Evolutionary conservation across 768 basidiomycete species (phyloP).

Genomic region (Pholiota conissans): DNA sequence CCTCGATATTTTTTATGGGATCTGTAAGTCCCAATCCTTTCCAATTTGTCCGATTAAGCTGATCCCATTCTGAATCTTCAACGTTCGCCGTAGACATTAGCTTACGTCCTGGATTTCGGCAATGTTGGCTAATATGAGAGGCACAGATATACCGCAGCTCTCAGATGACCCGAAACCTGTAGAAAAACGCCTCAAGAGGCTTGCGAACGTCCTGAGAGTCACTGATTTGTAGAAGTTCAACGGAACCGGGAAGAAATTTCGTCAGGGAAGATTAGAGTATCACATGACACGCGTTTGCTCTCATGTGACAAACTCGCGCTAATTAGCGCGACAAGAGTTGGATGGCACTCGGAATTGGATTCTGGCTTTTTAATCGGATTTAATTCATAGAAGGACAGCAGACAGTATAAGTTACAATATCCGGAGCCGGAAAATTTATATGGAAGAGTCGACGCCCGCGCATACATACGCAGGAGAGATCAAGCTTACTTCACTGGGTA

Average conservation of each 20-base stretch:
- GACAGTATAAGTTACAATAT: no score
- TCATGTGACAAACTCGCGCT: slow-evolving; percentile 6
- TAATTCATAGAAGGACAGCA: no score
- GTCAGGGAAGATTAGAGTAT: background rate
- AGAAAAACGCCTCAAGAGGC: background rate
- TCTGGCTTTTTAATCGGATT: no score
- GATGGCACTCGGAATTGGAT: no score
- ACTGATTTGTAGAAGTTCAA: no score
- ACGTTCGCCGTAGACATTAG: slow-evolving; percentile 11
- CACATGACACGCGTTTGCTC: background rate
- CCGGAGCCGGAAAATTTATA: no score
- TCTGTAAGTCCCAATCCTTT: slow-evolving; percentile 81
- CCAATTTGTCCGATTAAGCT: slow-evolving; percentile 58
- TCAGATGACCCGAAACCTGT: background rate
- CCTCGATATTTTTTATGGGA: slow-evolving; percentile 89
- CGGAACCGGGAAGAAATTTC: background rate
- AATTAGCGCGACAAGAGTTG: no score
- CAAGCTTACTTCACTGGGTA: no score
- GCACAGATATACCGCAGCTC: no score
- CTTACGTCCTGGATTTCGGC: background rate
- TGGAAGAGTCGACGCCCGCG: no score
- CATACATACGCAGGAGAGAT: no score
- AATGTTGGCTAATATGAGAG: no score
- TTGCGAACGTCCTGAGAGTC: background rate
- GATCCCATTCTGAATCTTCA: slow-evolving; percentile 56